Evolutionary conservation across 768 basidiomycete genomes (phyloP), one percentile per base, ranked within the genome.

Genomic region (Polyporus arcularius): DNA sequence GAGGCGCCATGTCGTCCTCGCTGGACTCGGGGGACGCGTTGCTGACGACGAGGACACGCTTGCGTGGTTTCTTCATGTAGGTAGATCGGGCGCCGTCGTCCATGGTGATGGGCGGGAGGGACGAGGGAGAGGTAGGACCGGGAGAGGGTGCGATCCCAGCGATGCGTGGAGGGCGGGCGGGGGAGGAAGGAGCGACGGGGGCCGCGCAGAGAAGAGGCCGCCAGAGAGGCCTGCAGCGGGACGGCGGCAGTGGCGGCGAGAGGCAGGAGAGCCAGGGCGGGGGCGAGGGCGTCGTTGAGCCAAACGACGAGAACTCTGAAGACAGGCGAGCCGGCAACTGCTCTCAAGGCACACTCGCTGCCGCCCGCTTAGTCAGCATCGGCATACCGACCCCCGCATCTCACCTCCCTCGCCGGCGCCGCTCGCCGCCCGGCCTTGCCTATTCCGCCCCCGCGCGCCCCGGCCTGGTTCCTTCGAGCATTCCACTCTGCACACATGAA

Each of bases 1-100:
- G 40, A 65, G 58, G 10, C 40, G 65, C 49, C 43, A 66, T 41
- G 50, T 63, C 75, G 57, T 75, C 76, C 56, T 77, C 76, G 43
- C 78, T 75, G 68, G 75, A 73, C 55, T 79, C 85, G 21, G 82
- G 79, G 68, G 81, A 77, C 2, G 86, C 87, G 69, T 90, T 90
- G 61, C 82, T 79, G 64, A 90, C 79, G 70, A 82, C 80, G 45
- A 87, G 80, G 57, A 83, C 72, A 60, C 78, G 70, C 26, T 66
- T 75, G 63, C 76, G 78, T 54, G 59, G 65, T 55, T 55, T 58
- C 67, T 73, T 79, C 61, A 59, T 62, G 56, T 62, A 65, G 65
- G 63, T 68, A 45, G 76, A 77, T 72, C 80, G 76, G 57, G 79
- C 69, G 71, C 85, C 84, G 76, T 89, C 88, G 61, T 86, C 84